Base-by-base conservation (phyloP, 371 early-diverging fungal genomes). In the Mucor racemosus region DNA sequence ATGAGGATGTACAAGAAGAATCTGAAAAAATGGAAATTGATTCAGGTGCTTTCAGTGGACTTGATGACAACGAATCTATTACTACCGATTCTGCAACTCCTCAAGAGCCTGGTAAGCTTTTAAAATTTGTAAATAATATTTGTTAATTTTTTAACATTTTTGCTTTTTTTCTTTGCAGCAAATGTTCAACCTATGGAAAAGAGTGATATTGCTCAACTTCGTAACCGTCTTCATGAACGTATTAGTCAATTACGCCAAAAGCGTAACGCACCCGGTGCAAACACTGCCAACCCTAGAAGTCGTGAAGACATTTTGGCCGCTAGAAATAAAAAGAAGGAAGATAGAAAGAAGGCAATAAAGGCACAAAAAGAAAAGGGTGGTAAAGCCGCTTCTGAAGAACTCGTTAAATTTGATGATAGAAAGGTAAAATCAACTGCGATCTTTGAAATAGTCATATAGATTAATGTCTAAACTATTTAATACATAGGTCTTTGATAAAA, bases 291-390 rank as follows among this genome's bases (percentile, higher is more conserved):
- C 55, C 87, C 89, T 8, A 84, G 82, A 34, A 88, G 90, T 55
- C 84, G 94, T 19, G 91, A 89, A 58, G 92, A 91, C 14, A 86
- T 94, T 56, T 74, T 95, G 61, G 88, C 91, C 68, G 88, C 85
- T 70, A 90, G 95, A 67, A 75, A 86, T 71, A 89, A 91, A 80
- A 86, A 89, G 76, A 92, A 92, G 79, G 87, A 89, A 75, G 88
- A 88, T 62, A 76, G 86, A 70, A 83, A 84, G 76, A 88, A 87
- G 69, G 85, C 85, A 56, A 80, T 87, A 59, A 89, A 94, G 72
- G 83, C 87, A 67, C 81, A 84, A 65, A 87, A 88, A 79, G 87
- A 90, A 69, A 90, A 92, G 81, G 76, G 84, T 35, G 79, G 72
- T 26, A 77, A 78, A 39, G 84, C 75, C 7, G 74, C 77, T 42